Conservation (phyloP, 306 rosid species). For the Cucurbita ficifolia region DNA sequence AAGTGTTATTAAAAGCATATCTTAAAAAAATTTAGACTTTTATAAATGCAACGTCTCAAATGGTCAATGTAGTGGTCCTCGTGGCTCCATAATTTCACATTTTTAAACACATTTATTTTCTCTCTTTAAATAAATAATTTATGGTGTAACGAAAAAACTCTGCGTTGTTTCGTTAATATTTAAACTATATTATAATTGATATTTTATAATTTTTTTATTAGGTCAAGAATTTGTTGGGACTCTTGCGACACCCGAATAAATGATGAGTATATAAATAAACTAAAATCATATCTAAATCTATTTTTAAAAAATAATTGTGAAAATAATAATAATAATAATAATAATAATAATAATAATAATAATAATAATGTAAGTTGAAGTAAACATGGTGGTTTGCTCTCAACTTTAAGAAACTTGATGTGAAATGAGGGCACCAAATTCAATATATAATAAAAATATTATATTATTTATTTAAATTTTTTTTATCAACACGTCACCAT, state of each 20-base stretch:
- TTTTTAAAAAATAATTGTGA: too few relatives aligned
- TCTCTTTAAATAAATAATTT: neutral
- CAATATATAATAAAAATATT: neutral
- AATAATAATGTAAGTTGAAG: neutral
- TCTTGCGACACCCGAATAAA: too few relatives aligned
- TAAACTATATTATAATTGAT: too few relatives aligned
- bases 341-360: too few relatives aligned
- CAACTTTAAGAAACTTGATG: neutral
- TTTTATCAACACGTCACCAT: neutral
- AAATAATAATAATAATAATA: too few relatives aligned
- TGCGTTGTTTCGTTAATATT: too few relatives aligned
- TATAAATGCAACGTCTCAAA: neutral
- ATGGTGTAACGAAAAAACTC: too few relatives aligned
- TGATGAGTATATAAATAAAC: too few relatives aligned
- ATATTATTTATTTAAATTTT: neutral
- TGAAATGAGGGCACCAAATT: neutral
- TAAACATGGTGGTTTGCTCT: neutral
- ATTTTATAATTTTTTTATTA: too few relatives aligned
- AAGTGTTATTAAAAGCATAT: neutral
- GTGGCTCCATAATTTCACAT: neutral
- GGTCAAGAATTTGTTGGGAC: too few relatives aligned
- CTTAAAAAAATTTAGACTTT: neutral
- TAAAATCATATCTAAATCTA: too few relatives aligned
- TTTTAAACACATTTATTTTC: neutral
- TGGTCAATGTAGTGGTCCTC: neutral